These are phyloP conservation scores for Cavenderia fasciculata DNA, from an alignment of 78 protist species.

Conservation along the genomic window DNA sequence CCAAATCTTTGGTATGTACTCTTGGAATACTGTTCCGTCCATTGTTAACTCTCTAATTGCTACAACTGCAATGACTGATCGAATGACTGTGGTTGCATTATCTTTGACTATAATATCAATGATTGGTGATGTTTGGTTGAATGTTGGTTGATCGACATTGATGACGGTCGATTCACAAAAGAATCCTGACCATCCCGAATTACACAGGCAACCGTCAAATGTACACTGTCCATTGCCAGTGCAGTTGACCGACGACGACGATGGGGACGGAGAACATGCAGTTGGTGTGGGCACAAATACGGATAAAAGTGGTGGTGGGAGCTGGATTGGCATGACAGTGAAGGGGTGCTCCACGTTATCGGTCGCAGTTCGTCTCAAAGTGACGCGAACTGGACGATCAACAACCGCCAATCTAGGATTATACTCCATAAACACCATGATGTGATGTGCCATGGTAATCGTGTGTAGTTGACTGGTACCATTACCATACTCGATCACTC, in stretches of 20 bases:
- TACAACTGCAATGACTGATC: neutral
- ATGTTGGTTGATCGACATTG: neutral
- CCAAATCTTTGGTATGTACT: neutral
- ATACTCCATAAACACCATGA: too few relatives aligned
- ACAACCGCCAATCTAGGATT: too few relatives aligned
- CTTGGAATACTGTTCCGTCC: neutral
- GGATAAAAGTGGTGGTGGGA: neutral
- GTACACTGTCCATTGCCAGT: neutral
- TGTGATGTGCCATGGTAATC: too few relatives aligned
- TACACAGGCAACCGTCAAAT: constrained; percentile 10
- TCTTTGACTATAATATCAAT: neutral
- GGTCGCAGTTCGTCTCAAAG: neutral
- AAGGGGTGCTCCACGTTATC: too few relatives aligned
- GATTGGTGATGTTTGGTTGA: neutral
- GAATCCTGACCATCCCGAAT: constrained; percentile 1
- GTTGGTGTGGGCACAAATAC: constrained; percentile 8
- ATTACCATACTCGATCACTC: neutral
- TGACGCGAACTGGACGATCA: too few relatives aligned
- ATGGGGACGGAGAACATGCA: neutral
- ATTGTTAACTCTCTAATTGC: neutral
- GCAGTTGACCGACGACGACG: too few relatives aligned
- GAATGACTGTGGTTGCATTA: neutral
- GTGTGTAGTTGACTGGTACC: neutral
- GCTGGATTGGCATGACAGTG: neutral
- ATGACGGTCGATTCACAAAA: neutral